Conservation (phyloP, 2,329 filamentous ascomycete genomes). For the Fusarium sp. region DNA sequence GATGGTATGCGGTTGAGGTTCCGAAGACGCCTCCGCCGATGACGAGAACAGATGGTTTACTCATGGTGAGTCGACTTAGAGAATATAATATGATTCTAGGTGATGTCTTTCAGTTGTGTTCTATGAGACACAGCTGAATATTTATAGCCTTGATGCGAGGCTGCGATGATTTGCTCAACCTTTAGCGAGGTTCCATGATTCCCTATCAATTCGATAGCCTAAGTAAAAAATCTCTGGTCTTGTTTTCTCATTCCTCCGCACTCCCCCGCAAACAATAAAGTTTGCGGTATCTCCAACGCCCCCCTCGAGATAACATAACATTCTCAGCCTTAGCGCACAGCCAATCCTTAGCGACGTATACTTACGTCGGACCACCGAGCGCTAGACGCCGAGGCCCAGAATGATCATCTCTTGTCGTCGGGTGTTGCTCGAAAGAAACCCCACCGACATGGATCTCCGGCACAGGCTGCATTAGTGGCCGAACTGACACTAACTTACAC, state of each 20-base stretch:
- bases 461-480: conserved; percentile 35
- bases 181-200: not conserved
- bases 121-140: not conserved
- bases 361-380: not conserved
- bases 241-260: conserved; percentile 17
- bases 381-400: not conserved
- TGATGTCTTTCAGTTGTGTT: not conserved
- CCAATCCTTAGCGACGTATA: not conserved
- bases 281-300: not conserved
- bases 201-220: not conserved
- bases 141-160: not conserved
- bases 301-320: not conserved
- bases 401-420: not conserved
- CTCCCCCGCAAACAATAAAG: not conserved
- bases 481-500: conserved; percentile 20
- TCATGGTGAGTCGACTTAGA: conserved; percentile 30
- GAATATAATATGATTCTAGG: not conserved
- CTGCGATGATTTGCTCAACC: not conserved
- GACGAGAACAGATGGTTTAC: conserved; percentile 49
- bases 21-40: conserved; percentile 63
- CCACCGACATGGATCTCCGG: conserved; percentile 17
- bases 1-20: conserved; percentile 61
- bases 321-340: not conserved
- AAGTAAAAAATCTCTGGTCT: not conserved
- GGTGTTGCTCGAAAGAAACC: not conserved